These are phyloP conservation scores for Spathaspora boniae DNA, from an alignment of 805 yeast species.

Conservation along the genomic window DNA sequence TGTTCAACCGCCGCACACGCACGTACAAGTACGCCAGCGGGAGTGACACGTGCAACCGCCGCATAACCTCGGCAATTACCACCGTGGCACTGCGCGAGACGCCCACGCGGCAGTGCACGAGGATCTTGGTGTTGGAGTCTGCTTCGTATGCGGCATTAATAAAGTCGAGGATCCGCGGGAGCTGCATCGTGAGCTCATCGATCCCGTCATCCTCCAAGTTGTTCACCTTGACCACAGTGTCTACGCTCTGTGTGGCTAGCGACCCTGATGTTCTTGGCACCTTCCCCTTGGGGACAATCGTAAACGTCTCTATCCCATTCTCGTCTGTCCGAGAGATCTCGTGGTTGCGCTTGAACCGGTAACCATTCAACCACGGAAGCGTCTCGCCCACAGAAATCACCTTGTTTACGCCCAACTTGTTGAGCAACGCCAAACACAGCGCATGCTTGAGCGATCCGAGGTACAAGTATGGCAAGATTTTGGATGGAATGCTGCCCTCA, in stretches of 20 bases:
- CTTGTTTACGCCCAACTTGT: constrained; percentile 63
- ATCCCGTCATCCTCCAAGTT: constrained; percentile 90
- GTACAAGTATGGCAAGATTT: constrained; percentile 78
- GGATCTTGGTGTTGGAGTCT: constrained; percentile 28
- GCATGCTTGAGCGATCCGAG: constrained; percentile 86
- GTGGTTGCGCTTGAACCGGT: constrained; percentile 23
- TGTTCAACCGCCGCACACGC: constrained; percentile 84
- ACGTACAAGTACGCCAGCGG: constrained; percentile 83
- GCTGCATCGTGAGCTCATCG: constrained; percentile 62
- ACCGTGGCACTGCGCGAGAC: constrained; percentile 94
- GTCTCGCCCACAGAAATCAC: constrained; percentile 86
- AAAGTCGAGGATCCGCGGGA: constrained; percentile 62
- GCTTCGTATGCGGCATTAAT: constrained; percentile 42
- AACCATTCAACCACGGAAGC: constrained; percentile 55
- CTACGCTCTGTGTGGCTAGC: too few relatives aligned
- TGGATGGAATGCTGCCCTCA: constrained; percentile 77
- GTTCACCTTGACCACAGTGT: constrained; percentile 57
- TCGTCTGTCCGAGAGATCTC: constrained; percentile 21
- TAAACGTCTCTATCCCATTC: constrained; percentile 29
- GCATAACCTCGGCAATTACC: constrained; percentile 93
- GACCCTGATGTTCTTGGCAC: not conserved
- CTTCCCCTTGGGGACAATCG: constrained; percentile 20
- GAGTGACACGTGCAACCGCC: constrained; percentile 59
- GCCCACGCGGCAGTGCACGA: constrained; percentile 94
- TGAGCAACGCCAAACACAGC: constrained; percentile 58